Base-by-base conservation (phyloP, 2,329 filamentous ascomycete species). In the Aspergillus quadrilineatus region DNA sequence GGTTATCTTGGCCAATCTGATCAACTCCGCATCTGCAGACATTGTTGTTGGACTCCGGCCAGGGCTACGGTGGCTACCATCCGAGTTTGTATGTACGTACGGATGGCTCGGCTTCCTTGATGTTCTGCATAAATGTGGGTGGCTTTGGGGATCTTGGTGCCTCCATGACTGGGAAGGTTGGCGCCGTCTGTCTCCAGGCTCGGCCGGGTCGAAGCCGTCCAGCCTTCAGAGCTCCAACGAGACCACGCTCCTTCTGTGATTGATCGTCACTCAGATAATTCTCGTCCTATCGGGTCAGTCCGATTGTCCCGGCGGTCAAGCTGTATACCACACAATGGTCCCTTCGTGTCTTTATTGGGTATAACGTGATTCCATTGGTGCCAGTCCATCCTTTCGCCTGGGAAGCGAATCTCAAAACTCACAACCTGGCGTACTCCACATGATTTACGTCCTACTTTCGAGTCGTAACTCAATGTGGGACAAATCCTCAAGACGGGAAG, bases 71-170 rank as follows among this genome's bases (percentile, higher is more conserved):
- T 47, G 28, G n/a, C 17, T 22, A 42, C 39, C n/a, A 4, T 7
- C 8, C n/a, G 39, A 8, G 22, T 22, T 22, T 22, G 22, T 22
- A 22, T 22, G 22, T 22, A 22, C 3, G 6, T 14, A 42, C 8
- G 29, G 47, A 29, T 43, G 29, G 43, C 44, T 57, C 49, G 44
- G 49, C 29, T 58, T 60, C 51, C 52, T 52, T 48, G 22, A 64
- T 64, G 59, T 63, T 46, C 52, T 63, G 59, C 57, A 63, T 61
- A 53, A 58, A 55, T 59, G 51, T 51, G 53, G 50, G 47, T 49
- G 53, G 45, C 28, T 53, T 28, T 56, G 39, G 42, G 48, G 55
- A 57, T 60, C 48, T 44, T 50, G 37, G 14, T 41, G 12, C 45
- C 54, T 53, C 39, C 17, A 47, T n/a, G 26, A 45, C 48, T 43